phyloP scores from a whole-genome alignment of 1,284 basidiomycete species.

The Cutaneotrichosporon cavernicola region DNA sequence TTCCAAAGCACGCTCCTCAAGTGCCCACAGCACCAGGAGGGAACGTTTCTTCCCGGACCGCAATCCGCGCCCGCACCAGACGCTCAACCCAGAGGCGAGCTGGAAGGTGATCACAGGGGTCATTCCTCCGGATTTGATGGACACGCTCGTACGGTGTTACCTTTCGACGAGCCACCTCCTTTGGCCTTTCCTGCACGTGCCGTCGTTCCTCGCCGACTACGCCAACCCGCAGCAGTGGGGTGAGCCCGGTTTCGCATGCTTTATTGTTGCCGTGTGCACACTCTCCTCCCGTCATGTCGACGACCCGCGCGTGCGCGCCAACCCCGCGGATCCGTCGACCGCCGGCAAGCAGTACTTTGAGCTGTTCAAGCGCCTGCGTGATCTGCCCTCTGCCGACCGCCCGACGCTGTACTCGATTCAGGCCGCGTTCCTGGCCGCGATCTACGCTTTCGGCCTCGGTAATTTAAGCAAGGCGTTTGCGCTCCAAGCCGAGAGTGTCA shows the following conservation, averaged over 20 bases:
- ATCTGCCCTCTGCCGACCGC: constrained; percentile 77
- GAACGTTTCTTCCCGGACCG: constrained; percentile 62
- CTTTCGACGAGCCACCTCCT: constrained; percentile 87
- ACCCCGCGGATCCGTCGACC: constrained; percentile 73
- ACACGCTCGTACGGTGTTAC: constrained; percentile 60
- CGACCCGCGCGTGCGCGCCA: constrained; percentile 76
- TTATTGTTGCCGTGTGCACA: constrained; percentile 84
- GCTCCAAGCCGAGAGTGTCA: constrained; percentile 76
- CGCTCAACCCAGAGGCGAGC: constrained; percentile 66
- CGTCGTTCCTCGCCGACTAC: constrained; percentile 82
- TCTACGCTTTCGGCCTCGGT: constrained; percentile 82
- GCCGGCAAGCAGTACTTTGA: constrained; percentile 89
- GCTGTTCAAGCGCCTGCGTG: constrained; percentile 75
- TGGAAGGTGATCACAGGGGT: constrained; percentile 74
- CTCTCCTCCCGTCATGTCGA: constrained; percentile 85
- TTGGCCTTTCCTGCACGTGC: constrained; percentile 84
- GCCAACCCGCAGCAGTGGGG: constrained; percentile 88
- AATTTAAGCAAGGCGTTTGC: constrained; percentile 82
- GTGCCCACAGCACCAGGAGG: constrained; percentile 28
- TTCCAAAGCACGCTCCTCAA: constrained; percentile 26
- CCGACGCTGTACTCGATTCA: constrained; percentile 87
- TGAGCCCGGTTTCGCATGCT: constrained; percentile 84
- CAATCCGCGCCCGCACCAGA: constrained; percentile 65
- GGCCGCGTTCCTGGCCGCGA: constrained; percentile 77
- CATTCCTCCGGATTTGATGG: constrained; percentile 84